These are phyloP conservation scores for Wallacemonas rigidus DNA, from an alignment of 208 protist genomes.

Conservation along the genomic window DNA sequence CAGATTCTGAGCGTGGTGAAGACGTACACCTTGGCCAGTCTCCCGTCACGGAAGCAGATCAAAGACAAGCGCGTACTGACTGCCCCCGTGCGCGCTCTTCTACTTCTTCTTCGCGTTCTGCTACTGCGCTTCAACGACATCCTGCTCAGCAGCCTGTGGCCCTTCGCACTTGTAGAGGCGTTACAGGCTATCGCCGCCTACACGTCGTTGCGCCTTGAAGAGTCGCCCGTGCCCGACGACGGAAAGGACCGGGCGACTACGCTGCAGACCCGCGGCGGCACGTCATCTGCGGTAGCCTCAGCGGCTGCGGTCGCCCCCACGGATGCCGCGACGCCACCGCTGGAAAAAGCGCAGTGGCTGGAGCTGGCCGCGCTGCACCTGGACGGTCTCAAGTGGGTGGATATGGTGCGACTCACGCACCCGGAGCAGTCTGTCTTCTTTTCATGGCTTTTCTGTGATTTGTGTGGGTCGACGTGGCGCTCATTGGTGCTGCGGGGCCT, in stretches of 20 bases:
- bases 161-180: constrained; percentile 49
- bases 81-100: constrained; percentile 32
- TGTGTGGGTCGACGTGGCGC: constrained; percentile 15
- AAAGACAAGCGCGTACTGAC: constrained; percentile 26
- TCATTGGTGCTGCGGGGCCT: neutral
- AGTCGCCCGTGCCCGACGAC: neutral
- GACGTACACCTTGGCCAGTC: constrained; percentile 24
- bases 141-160: constrained; percentile 50
- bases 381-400: constrained; percentile 60
- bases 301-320: neutral
- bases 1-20: constrained; percentile 35
- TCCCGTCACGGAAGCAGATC: constrained; percentile 21
- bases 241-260: too few relatives aligned
- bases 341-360: constrained; percentile 21
- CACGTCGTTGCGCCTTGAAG: neutral
- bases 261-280: too few relatives aligned
- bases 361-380: constrained; percentile 48
- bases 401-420: constrained; percentile 26
- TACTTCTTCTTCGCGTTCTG: constrained; percentile 69
- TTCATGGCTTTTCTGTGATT: constrained; percentile 44
- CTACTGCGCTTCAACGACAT: constrained; percentile 36
- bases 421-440: constrained; percentile 32
- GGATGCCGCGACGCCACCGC: neutral
- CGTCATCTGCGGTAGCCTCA: too few relatives aligned
- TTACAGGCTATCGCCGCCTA: constrained; percentile 15